Evolutionary conservation across 768 basidiomycete genomes (phyloP), one percentile per base, ranked within the genome.

Genomic region (Auriscalpium vulgare): DNA sequence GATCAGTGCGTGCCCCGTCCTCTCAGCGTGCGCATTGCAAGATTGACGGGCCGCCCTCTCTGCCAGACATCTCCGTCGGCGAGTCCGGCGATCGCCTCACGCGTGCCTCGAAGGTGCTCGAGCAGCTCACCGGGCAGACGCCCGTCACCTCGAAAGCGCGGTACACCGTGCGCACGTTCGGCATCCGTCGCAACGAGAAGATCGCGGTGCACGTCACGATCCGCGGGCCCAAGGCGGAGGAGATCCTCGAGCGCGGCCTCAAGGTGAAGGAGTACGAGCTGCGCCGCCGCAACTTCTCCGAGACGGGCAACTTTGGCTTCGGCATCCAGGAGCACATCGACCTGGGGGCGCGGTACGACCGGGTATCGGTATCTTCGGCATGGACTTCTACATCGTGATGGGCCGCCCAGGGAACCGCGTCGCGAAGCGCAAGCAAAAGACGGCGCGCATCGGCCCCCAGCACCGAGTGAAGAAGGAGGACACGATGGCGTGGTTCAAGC

Each of bases 241-340:
- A 99, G 74, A 97, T 98, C 71, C 80, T 99, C 66, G 95, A 99
- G 79, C 91, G 95, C 66, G 95, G 94, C 47, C 81, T 99, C 73
- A 99, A 98, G 75, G 97, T 98, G 69, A 99, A 99, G 84, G 97
- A 99, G 78, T 98, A 99, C 81, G 97, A 99, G 78, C 77, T 99
- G 74, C 84, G 85, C 69, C 90, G 92, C 75, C 84, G 82, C 73
- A 98, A 98, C 85, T 98, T 97, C 78, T 95, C 92, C 63, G 92
- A 92, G 74, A 97, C 93, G 58, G 95, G 95, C 57, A 97, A 98
- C 88, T 99, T 99, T 71, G 95, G 95, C 64, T 99, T 98, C 75
- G 95, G 95, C 71, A 91, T 97, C 70, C 92, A 95, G 77, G 92
- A 97, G 79, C 95, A 99, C 76, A 99, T 99, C 75, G 95, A 99